phyloP scores from a whole-genome alignment of 257 asterid genomes.

The Ocimum tenuiflorum region DNA sequence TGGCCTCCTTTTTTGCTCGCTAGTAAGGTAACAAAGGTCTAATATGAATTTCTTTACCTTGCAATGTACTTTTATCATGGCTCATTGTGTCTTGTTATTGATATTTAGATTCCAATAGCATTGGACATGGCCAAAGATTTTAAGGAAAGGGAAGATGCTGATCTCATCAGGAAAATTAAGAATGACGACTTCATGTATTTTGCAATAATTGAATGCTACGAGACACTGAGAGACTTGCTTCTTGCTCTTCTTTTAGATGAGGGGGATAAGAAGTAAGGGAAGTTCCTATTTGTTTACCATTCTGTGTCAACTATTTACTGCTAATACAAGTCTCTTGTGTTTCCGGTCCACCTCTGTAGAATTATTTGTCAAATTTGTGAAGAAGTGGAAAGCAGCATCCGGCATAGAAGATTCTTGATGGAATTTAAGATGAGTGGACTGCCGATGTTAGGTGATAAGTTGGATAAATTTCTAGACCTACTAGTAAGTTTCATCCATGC shows the following conservation, averaged over 20 bases:
- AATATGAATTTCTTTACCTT: conserved; percentile 11
- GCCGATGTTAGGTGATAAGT: conserved; percentile 60
- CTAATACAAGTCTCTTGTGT: conserved; percentile 10
- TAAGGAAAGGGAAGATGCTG: conserved; percentile 75
- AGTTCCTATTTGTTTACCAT: conserved; percentile 20
- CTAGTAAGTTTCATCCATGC: conserved; percentile 45
- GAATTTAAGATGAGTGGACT: conserved; percentile 69
- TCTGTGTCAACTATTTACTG: conserved; percentile 7
- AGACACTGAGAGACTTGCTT: conserved; percentile 65
- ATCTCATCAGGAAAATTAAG: conserved; percentile 76
- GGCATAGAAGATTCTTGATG: conserved; percentile 40
- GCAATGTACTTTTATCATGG: conserved; percentile 7
- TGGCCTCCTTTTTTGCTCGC: conserved; percentile 99
- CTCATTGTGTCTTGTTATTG: conserved; percentile 23
- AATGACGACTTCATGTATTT: conserved; percentile 76
- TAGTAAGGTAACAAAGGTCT: conserved; percentile 63
- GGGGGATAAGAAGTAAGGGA: conserved; percentile 63
- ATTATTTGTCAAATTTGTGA: conserved; percentile 49
- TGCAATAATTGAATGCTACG: conserved; percentile 87
- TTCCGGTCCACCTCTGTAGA: conserved; percentile 38
- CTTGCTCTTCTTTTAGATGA: conserved; percentile 51
- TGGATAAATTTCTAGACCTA: conserved; percentile 61
- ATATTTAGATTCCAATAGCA: conserved; percentile 87
- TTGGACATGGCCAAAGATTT: conserved; percentile 95
- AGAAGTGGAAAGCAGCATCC: conserved; percentile 65